Evolutionary conservation across 768 basidiomycete genomes (phyloP), one percentile per base, ranked within the genome.

Genomic region (Lentinula boryana): DNA sequence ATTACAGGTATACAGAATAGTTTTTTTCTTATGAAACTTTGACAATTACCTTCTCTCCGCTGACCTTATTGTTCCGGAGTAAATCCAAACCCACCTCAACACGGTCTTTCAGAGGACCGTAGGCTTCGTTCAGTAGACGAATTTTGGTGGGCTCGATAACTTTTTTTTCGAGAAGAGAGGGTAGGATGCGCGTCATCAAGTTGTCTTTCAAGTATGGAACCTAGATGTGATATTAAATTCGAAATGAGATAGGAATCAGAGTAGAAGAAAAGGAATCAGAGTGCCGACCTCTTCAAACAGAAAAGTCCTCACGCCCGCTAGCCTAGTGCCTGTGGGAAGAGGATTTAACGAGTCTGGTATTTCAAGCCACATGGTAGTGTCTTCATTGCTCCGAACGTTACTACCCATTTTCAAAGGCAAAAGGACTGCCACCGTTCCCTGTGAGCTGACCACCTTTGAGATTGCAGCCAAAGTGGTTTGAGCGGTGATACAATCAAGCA

Each of bases 21-120:
- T 0, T 32, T 46, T 27, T 27, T 27, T 27, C 27, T 63, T 31
- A 53, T 65, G 63, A 60, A 12, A 79, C 66, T 62, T 77, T 76
- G 0, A 83, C 72, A 1, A 83, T 67, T 1, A 80, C 72, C 60
- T 83, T 84, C 68, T 82, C 78, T 23, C 81, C 81, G 41, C 77
- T 80, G 48, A 82, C 67, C 67, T 78, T 74, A 62, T 80, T 80
- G 36, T 76, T 72, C 53, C 80, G 74, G 46, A 83, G 61, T 41
- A 83, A 63, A 53, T 80, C 75, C 44, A 83, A 64, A 0, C 78
- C 82, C n/a, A 60, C 65, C 15, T 67, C 71, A 1, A 77, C 75
- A 27, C 81, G 71, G 33, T 79, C 75, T 56, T 74, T 71, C 55
- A 83, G 68, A 12, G 71, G 65, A 1, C 79, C 81, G 27, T 23